A percentile compares a stretch with the other conserved stretches of the same genome.
Evolutionary conservation across 192 early-diverging fungal genomes (phyloP).

Genomic region (Paraglomus occultum): DNA sequence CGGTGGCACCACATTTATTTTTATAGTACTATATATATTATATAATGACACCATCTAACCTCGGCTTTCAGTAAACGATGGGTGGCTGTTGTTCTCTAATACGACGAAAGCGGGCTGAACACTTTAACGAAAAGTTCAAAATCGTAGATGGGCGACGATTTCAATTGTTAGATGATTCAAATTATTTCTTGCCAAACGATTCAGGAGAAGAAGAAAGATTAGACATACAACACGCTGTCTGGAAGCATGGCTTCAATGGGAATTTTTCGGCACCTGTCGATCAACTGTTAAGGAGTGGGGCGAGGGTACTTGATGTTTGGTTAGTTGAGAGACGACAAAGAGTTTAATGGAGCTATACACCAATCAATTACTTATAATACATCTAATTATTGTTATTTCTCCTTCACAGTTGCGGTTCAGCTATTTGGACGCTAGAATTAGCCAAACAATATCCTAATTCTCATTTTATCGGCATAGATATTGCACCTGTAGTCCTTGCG

Average conservation of each 20-base stretch:
- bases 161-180: not conserved
- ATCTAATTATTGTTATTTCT: not conserved
- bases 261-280: conserved; percentile 10
- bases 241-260: not conserved
- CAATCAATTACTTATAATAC: not conserved
- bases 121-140: no score
- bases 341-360: not conserved
- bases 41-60: no score
- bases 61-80: no score
- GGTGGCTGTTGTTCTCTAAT: no score
- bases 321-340: not conserved
- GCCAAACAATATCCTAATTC: conserved; percentile 13
- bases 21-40: no score
- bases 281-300: not conserved
- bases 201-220: conserved; percentile 5
- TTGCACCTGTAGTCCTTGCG: not conserved
- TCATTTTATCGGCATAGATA: conserved; percentile 7
- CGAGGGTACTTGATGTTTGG: conserved; percentile 5
- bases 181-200: conserved; percentile 21
- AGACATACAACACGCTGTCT: conserved; percentile 1
- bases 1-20: no score
- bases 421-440: conserved; percentile 11
- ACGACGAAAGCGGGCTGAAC: no score
- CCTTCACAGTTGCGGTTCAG: conserved; percentile 7
- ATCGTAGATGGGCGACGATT: conserved; percentile 1